phyloP scores from a whole-genome alignment of 371 early-diverging fungal genomes.

The Lichtheimia ramosa region DNA sequence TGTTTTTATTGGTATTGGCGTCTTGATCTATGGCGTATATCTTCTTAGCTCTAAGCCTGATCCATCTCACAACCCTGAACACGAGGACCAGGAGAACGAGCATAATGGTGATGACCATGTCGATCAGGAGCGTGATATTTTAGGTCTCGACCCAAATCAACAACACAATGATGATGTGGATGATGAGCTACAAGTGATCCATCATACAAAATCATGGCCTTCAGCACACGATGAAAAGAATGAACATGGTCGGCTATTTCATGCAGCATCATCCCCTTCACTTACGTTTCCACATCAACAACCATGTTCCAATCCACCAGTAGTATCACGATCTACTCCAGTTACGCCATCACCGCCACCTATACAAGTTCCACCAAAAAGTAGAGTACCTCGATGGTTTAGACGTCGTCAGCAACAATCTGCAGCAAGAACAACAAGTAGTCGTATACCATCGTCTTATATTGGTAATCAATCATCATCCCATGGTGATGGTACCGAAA shows the following conservation, averaged over 20 bases:
- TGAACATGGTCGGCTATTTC: neutral
- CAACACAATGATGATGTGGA: neutral
- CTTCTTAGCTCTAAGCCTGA: conserved; percentile 62
- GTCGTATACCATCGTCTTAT: neutral
- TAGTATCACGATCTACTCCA: neutral
- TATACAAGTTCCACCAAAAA: neutral
- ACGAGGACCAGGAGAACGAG: conserved; percentile 7
- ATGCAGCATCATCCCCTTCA: conserved; percentile 8
- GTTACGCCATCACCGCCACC: neutral
- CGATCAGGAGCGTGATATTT: neutral
- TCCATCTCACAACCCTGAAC: conserved; percentile 21
- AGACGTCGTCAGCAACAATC: neutral
- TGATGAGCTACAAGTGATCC: neutral
- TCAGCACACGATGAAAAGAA: conserved; percentile 8
- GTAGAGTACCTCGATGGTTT: neutral
- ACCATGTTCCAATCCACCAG: neutral
- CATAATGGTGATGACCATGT: neutral
- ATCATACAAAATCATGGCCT: conserved; percentile 10
- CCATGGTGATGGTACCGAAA: no score
- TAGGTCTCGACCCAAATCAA: neutral
- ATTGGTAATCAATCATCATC: neutral
- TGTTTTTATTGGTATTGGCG: conserved; percentile 58
- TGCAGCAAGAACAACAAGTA: neutral
- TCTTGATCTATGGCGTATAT: conserved; percentile 56
- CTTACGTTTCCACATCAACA: conserved; percentile 5